Conservation (phyloP, 2,329 filamentous ascomycete genomes). For the Rhynchosporium agropyri region DNA sequence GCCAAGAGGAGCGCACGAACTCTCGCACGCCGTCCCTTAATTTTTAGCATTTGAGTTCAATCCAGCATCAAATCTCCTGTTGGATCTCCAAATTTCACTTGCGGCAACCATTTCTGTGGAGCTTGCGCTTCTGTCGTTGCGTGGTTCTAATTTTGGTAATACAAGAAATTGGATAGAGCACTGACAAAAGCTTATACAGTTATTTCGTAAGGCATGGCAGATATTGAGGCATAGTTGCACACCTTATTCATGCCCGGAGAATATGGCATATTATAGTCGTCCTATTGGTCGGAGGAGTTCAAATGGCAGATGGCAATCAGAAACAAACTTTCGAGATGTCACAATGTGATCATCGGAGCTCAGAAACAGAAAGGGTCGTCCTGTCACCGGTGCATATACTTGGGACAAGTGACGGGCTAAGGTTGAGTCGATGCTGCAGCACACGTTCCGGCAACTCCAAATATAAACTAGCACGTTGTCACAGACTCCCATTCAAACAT, state of each 20-base stretch:
- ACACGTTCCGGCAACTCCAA: background rate
- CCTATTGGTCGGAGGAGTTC: slow-evolving; percentile 17
- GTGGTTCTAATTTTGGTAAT: background rate
- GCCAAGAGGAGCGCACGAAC: background rate
- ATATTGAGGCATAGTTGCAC: slow-evolving; percentile 11
- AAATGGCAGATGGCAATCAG: slow-evolving; percentile 1
- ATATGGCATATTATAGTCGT: slow-evolving; percentile 11
- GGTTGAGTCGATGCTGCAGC: background rate
- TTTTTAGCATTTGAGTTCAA: background rate
- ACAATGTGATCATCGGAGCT: background rate
- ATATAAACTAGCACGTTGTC: background rate
- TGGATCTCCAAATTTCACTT: slow-evolving; percentile 5
- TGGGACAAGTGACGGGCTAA: background rate
- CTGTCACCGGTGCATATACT: slow-evolving; percentile 2
- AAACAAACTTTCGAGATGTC: slow-evolving; percentile 15
- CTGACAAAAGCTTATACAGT: too few species aligned
- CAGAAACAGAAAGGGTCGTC: background rate
- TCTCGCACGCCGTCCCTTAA: background rate
- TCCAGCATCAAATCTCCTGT: background rate
- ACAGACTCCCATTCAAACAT: background rate
- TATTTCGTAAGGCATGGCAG: slow-evolving; percentile 6
- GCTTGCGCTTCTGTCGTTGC: background rate
- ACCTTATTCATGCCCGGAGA: slow-evolving; percentile 12
- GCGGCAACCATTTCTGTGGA: background rate
- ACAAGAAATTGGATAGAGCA: background rate